Base-by-base conservation (phyloP, 2,329 filamentous ascomycete genomes). In the Tolypocladium capitatum region DNA sequence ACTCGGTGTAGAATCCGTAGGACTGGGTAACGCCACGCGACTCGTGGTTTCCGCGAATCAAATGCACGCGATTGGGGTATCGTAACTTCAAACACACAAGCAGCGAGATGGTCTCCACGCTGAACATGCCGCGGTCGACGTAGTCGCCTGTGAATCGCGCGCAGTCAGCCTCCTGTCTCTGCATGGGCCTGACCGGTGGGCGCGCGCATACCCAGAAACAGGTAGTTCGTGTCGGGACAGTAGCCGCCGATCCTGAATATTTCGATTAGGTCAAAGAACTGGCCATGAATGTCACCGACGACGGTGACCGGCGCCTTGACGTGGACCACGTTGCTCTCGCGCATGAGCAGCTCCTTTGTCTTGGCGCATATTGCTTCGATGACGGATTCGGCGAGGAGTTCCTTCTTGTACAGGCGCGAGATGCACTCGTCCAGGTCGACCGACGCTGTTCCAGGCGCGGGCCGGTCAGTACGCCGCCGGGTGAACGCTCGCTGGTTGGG, bases 301-400 rank as follows among this genome's bases (percentile, higher is more conserved):
- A 98, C 92, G 16, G 92, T 98, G 50, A 98, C 88, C 2, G 92
- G 92, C 31, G 92, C 90, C 58, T 82, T 81, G 53, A 98, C 94
- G 66, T 98, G 92, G 51, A 98, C 92, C 53, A 98, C 92, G 69
- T 98, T 98, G 78, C 91, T 97, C 80, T 98, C 92, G 64, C 94
- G 91, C 92, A 98, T 98, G 57, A 98, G 78, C 58, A 98, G 76
- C 73, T 98, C 92, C 65, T 98, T 98, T 21, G 94, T 92, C 68
- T 98, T 98, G 67, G 92, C 90, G 72, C 92, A 98, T 80, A 98
- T 91, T 60, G 92, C 92, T 72, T 98, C 92, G 68, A 98, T 91
- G 56, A 98, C 90, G 38, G 91, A 95, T 69, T 98, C 92, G 60
- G 92, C 90, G 50, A 98, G 80, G 51, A 98, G 80, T 67, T 97